A percentile compares a stretch with the other conserved stretches of the same genome.
phyloP scores from a whole-genome alignment of 2,329 filamentous ascomycete species.

The Pseudogymnoascus sp. region DNA sequence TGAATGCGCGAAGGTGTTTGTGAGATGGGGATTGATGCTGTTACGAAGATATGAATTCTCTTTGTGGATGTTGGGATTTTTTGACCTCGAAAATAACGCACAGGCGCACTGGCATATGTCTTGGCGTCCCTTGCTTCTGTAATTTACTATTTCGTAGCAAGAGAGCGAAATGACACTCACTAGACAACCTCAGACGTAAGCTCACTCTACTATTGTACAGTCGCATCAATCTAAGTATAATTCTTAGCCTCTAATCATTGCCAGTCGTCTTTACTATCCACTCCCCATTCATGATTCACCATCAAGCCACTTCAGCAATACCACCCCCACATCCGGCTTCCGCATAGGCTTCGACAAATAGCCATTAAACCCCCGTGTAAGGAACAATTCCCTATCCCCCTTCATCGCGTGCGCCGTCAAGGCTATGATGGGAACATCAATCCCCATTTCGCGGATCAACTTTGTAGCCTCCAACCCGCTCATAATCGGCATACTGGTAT shows the following conservation, averaged over 20 bases:
- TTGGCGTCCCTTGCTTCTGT: background rate
- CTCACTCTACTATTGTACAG: background rate
- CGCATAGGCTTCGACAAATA: background rate
- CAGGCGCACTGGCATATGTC: background rate
- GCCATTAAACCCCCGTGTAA: slow-evolving; percentile 26
- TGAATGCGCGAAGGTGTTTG: background rate
- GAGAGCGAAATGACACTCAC: background rate
- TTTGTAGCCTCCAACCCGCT: slow-evolving; percentile 44
- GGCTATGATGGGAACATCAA: slow-evolving; percentile 41
- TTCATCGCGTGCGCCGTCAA: slow-evolving; percentile 49
- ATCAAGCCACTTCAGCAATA: background rate
- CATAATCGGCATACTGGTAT: slow-evolving; percentile 51
- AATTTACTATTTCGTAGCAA: background rate
- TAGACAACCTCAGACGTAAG: background rate
- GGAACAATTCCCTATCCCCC: slow-evolving; percentile 44
- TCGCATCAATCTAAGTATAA: background rate
- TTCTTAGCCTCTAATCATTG: background rate
- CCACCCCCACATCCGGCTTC: background rate
- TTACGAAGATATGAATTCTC: background rate
- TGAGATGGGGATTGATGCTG: background rate
- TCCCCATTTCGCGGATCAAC: slow-evolving; percentile 35
- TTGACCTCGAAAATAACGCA: background rate
- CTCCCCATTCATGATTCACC: background rate
- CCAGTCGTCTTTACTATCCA: background rate
- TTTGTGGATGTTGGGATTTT: background rate